A percentile compares a stretch with the other conserved stretches of the same genome.
Conservation (phyloP, 805 yeast species). For the Suhomyces kilbournensis region DNA sequence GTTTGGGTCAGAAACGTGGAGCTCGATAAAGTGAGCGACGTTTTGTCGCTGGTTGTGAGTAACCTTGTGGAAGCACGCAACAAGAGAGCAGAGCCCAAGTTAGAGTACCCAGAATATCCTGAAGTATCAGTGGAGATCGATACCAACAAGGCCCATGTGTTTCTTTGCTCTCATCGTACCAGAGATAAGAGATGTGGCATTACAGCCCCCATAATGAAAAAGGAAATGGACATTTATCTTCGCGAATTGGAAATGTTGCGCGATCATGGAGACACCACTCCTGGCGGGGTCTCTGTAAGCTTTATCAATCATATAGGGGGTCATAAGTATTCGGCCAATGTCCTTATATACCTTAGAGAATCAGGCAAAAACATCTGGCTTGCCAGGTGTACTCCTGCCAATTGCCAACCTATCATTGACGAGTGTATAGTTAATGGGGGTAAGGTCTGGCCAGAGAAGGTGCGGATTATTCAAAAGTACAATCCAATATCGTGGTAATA, state of each 20-base stretch:
- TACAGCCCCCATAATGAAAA: conserved; percentile 87
- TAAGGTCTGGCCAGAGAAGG: conserved; percentile 65
- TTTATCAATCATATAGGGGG: conserved; percentile 92
- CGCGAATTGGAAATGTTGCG: conserved; percentile 70
- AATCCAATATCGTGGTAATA: conserved; percentile 51
- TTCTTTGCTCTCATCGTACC: conserved; percentile 85
- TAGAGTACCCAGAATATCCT: conserved; percentile 18
- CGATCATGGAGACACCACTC: conserved; percentile 71
- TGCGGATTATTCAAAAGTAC: conserved; percentile 59
- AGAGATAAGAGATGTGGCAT: conserved; percentile 93
- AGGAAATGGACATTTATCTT: conserved; percentile 69
- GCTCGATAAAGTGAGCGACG: conserved; percentile 39
- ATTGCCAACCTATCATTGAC: conserved; percentile 69
- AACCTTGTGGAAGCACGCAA: conserved; percentile 28
- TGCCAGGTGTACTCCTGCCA: conserved; percentile 79
- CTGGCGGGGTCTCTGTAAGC: conserved; percentile 69
- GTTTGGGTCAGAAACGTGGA: conserved; percentile 60
- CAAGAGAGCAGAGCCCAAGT: background rate
- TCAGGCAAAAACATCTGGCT: conserved; percentile 82
- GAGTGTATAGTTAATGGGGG: conserved; percentile 70
- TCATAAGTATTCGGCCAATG: conserved; percentile 91
- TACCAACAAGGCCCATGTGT: conserved; percentile 45
- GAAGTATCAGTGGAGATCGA: conserved; percentile 34
- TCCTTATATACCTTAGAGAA: conserved; percentile 62
- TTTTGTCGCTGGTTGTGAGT: conserved; percentile 46